Percentiles rank a stretch among this genome's conserved stretches.
phyloP scores from a whole-genome alignment of 768 basidiomycete species.

The Pleurotus sapidus region DNA sequence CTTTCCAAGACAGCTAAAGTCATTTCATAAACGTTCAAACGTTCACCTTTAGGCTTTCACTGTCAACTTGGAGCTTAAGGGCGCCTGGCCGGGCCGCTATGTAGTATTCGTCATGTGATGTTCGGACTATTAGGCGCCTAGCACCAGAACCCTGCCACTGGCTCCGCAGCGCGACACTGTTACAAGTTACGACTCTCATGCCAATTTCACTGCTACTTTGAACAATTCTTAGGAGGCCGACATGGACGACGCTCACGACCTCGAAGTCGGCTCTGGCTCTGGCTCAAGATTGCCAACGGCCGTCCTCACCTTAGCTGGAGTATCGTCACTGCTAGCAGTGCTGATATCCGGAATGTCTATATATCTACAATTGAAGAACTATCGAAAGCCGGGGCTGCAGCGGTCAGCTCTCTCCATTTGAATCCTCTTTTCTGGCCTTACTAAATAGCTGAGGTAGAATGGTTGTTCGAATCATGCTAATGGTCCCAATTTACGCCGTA shows the following conservation, averaged over 20 bases:
- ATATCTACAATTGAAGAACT: slow-evolving; percentile 80
- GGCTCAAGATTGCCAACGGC: slow-evolving; percentile 58
- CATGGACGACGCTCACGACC: neutral
- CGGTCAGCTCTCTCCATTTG: slow-evolving; percentile 41
- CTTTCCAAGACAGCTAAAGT: too few species aligned
- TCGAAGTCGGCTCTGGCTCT: slow-evolving; percentile 34
- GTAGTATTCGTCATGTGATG: too few species aligned
- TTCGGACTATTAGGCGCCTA: too few species aligned
- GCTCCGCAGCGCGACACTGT: too few species aligned
- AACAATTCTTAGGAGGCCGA: neutral
- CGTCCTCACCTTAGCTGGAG: slow-evolving; percentile 60
- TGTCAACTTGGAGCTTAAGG: too few species aligned
- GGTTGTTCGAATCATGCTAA: slow-evolving; percentile 94
- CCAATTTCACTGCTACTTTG: too few species aligned
- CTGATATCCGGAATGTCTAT: slow-evolving; percentile 73
- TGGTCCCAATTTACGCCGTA: slow-evolving; percentile 93
- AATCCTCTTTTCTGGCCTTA: neutral
- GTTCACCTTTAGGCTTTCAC: too few species aligned
- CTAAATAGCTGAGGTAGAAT: slow-evolving; percentile 45
- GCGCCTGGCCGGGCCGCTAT: too few species aligned
- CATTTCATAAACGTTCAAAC: too few species aligned
- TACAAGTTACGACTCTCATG: too few species aligned
- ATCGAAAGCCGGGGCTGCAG: slow-evolving; percentile 78
- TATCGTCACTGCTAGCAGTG: slow-evolving; percentile 69
- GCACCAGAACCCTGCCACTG: too few species aligned